Evolutionary conservation across 23 red algal species (phyloP), one percentile per base, ranked within the genome.

Genomic region (Gracilaria caudata): DNA sequence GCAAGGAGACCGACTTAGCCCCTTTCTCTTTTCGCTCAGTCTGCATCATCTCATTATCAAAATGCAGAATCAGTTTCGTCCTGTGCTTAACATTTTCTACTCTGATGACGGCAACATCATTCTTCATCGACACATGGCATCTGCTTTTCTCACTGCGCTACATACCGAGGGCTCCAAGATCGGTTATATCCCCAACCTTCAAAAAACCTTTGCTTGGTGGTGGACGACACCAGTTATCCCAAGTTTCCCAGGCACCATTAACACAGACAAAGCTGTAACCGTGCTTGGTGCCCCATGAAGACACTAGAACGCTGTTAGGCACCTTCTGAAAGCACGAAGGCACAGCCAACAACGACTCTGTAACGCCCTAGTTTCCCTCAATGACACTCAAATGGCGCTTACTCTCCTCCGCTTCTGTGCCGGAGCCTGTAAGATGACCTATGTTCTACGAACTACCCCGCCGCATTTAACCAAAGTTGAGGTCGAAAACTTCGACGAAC

Each of bases 1-100:
- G 19, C 80, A 83, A 68, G 80, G 80, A 8, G 80, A 83, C 68
- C 80, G 57, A 16, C 80, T 83, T 32, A 46, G 57, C n/a, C 60
- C 64, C 0, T 25, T 83, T 53, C 58, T 83, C 14, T 83, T 83
- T 35, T 3, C 56, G 0, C 3, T 83, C 21, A 39, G 57, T 7
- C 12, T 83, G 3, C 58, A 83, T 17, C 80, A 56, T 9, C 80
- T 83, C 13, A 7, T 83, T 33, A 12, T 43, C 80, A 38, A 79
- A 26, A 8, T 79, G 19, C 44, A 38, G n/a, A 26, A 46, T 28
- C 40, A 58, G 19, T 79, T 79, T 21, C 23, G 20, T 7, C 20
- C 49, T 26, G 55, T 80, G 16, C 23, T 79, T 6, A 79, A 79
- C n/a, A 11, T 79, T 34, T 49, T 35, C 39, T 79, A 55, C 49